Conservation (phyloP, 192 early-diverging fungal species). For the Phlyctochytrium arcticum region DNA sequence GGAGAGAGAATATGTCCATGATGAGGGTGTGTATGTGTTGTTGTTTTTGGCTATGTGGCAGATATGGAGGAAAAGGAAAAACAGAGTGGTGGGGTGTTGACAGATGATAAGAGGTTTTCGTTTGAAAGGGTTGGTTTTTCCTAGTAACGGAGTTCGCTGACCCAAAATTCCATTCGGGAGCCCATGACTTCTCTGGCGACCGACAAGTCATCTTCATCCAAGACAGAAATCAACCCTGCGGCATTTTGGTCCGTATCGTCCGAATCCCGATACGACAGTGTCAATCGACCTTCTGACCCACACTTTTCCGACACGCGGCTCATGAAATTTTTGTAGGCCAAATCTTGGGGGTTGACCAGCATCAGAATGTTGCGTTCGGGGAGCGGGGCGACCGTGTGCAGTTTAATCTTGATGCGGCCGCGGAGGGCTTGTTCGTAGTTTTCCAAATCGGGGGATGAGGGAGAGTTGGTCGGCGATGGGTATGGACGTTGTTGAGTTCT, state of each 20-base stretch:
- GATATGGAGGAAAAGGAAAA: too few species aligned
- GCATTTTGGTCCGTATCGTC: neutral
- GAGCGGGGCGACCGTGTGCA: neutral
- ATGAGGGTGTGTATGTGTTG: too few species aligned
- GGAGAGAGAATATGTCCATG: too few species aligned
- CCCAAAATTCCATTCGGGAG: neutral
- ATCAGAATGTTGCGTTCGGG: neutral
- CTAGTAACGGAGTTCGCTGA: neutral
- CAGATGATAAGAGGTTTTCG: too few species aligned
- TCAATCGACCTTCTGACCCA: neutral
- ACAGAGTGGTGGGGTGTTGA: too few species aligned
- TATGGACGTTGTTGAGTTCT: too few species aligned
- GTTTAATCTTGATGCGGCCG: neutral
- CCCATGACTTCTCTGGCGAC: neutral
- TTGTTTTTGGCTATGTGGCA: too few species aligned
- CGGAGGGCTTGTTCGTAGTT: too few species aligned
- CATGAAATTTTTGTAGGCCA: neutral
- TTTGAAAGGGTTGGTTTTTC: too few species aligned
- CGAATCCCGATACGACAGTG: neutral
- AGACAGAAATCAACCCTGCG: neutral
- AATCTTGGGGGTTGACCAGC: neutral
- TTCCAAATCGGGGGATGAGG: neutral
- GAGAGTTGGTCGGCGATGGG: neutral
- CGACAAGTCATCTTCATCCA: slow-evolving; percentile 5
- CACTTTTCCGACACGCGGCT: neutral